Conservation (phyloP, 345 rosid genomes). For the Populus ilicifolia region DNA sequence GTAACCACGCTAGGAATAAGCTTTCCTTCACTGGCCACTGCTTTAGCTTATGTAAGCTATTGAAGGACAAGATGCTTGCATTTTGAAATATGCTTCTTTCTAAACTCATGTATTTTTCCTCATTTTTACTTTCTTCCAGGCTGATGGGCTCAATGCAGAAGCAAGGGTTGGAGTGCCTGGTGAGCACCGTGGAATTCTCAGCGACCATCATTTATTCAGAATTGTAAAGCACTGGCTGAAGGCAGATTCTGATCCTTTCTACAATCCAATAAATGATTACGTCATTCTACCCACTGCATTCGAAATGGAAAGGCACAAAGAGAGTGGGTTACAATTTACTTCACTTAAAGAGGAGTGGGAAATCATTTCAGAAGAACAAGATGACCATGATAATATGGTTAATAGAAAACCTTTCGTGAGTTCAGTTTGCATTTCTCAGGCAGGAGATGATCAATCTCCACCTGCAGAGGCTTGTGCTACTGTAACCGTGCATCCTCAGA, state of each 20-base stretch:
- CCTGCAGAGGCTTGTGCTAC: conserved; percentile 65
- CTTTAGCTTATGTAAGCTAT: background rate
- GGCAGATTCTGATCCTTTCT: conserved; percentile 79
- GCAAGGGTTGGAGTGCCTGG: conserved; percentile 94
- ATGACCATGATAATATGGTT: conserved; percentile 10
- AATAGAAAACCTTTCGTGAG: conserved; percentile 32
- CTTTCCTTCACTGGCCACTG: background rate
- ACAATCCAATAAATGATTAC: conserved; percentile 83
- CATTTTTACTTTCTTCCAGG: conserved; percentile 37
- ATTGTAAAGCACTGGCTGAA: conserved; percentile 86
- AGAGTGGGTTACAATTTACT: conserved; percentile 69
- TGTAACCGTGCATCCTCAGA: conserved; percentile 43
- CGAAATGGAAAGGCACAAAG: conserved; percentile 52
- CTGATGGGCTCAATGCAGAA: conserved; percentile 88
- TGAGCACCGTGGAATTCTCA: conserved; percentile 85
- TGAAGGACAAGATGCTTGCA: background rate
- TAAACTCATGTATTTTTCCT: background rate
- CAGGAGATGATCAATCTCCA: conserved; percentile 28
- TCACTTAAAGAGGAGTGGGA: conserved; percentile 94
- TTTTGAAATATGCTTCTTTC: background rate
- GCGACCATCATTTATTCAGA: conserved; percentile 81
- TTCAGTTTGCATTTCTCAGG: conserved; percentile 54
- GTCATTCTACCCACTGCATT: conserved; percentile 73
- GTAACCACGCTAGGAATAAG: background rate
- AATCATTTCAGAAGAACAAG: conserved; percentile 44